These are phyloP conservation scores for Coccomyxa sp. DNA, from an alignment of 139 green algal species.

Conservation along the genomic window DNA sequence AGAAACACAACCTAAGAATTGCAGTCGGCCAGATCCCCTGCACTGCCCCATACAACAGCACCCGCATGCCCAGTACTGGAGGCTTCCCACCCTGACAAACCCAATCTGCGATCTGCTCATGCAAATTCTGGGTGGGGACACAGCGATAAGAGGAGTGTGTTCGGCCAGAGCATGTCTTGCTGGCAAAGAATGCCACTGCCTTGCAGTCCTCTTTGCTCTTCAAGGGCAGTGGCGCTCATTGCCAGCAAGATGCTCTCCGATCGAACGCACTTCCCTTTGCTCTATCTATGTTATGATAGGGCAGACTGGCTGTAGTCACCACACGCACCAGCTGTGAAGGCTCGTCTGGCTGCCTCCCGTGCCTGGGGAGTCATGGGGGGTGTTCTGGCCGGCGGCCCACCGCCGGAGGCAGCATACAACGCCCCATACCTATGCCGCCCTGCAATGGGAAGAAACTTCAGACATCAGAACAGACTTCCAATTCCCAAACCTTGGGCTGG, in stretches of 20 bases:
- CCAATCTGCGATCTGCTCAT: too few species aligned
- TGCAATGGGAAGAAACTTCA: background rate
- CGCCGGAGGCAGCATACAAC: background rate
- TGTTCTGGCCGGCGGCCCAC: background rate
- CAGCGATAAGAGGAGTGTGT: background rate
- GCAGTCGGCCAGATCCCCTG: background rate
- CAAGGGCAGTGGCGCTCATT: background rate
- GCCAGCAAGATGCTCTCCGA: background rate
- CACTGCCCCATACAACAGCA: background rate
- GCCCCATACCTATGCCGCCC: constrained; percentile 18
- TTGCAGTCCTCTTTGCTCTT: background rate
- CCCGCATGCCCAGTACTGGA: background rate
- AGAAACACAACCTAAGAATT: background rate
- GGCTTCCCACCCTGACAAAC: too few species aligned
- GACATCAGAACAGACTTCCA: background rate
- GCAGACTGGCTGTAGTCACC: background rate
- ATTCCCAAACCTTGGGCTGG: background rate
- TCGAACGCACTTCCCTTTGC: background rate
- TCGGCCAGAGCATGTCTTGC: background rate
- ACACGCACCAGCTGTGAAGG: background rate
- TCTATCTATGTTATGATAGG: background rate
- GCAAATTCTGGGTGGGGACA: too few species aligned
- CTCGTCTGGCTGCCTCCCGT: background rate
- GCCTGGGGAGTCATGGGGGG: background rate
- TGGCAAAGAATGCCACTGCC: background rate